phyloP scores from a whole-genome alignment of 2,329 filamentous ascomycete species.

The Amauroascus niger region DNA sequence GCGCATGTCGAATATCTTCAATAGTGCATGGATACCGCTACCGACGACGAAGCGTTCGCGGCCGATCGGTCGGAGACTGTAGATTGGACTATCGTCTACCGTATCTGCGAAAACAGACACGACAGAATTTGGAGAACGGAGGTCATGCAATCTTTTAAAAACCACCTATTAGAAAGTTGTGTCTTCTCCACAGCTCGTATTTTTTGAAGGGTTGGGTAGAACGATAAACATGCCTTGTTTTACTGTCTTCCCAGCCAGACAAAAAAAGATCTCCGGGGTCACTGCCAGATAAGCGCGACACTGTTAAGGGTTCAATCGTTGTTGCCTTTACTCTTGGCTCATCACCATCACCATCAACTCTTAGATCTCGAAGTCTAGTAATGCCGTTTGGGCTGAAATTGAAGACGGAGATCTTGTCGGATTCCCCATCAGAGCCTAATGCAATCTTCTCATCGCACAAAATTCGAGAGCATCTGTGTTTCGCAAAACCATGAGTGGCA shows the following conservation, averaged over 20 bases:
- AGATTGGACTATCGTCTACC: conserved; percentile 50
- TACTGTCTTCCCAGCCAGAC: conserved; percentile 51
- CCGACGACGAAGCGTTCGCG: conserved; percentile 50
- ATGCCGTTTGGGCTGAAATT: conserved; percentile 41
- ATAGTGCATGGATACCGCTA: conserved; percentile 46
- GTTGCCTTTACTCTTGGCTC: conserved; percentile 25
- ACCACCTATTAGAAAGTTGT: background rate
- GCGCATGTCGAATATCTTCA: conserved; percentile 56
- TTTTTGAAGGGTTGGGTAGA: too few relatives aligned
- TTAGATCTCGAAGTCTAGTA: conserved; percentile 28
- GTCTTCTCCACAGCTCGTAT: background rate
- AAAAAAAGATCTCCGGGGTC: conserved; percentile 46
- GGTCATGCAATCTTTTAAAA: conserved; percentile 51
- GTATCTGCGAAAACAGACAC: conserved; percentile 46
- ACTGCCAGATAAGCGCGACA: conserved; percentile 19
- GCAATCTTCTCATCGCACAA: conserved; percentile 43
- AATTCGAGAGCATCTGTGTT: conserved; percentile 45
- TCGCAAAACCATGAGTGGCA: conserved; percentile 21
- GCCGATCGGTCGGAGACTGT: conserved; percentile 49
- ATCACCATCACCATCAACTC: conserved; percentile 23
- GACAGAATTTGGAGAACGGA: conserved; percentile 43
- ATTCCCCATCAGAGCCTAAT: conserved; percentile 40
- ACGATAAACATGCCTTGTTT: conserved; percentile 34
- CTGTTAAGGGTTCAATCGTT: conserved; percentile 31
- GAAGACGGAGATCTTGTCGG: conserved; percentile 42